These are phyloP conservation scores for Acacia melanoxylon DNA, from an alignment of 306 rosid genomes.

Conservation along the genomic window DNA sequence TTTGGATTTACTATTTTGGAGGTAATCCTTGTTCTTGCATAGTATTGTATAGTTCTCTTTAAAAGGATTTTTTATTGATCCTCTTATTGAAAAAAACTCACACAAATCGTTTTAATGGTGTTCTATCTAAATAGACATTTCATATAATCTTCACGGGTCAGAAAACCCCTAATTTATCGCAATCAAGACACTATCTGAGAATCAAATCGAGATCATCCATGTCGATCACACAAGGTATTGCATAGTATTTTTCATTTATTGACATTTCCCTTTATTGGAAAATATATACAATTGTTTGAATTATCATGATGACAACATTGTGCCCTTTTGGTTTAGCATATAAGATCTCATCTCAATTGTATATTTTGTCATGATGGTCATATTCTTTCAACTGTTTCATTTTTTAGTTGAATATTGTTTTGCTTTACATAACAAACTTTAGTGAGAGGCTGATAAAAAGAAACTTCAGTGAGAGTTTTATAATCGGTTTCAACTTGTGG, in stretches of 20 bases:
- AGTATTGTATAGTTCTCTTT: no score
- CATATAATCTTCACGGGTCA: background rate
- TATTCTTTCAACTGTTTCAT: background rate
- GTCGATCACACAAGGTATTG: background rate
- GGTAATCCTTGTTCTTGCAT: background rate
- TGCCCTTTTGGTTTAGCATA: background rate
- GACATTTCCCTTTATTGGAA: background rate
- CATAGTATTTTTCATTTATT: background rate
- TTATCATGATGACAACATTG: background rate
- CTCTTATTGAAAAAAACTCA: background rate
- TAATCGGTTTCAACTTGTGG: background rate
- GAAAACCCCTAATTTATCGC: background rate
- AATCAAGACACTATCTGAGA: background rate
- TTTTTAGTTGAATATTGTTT: background rate
- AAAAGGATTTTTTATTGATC: background rate
- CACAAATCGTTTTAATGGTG: background rate
- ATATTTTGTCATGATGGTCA: background rate
- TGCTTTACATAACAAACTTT: background rate
- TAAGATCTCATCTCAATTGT: background rate
- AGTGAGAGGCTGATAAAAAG: background rate
- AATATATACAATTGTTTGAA: background rate
- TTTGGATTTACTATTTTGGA: background rate
- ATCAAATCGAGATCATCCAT: background rate
- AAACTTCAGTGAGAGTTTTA: background rate
- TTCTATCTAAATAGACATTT: background rate